Conservation (phyloP, 139 green algal genomes). For the Haematococcus lacustris region DNA sequence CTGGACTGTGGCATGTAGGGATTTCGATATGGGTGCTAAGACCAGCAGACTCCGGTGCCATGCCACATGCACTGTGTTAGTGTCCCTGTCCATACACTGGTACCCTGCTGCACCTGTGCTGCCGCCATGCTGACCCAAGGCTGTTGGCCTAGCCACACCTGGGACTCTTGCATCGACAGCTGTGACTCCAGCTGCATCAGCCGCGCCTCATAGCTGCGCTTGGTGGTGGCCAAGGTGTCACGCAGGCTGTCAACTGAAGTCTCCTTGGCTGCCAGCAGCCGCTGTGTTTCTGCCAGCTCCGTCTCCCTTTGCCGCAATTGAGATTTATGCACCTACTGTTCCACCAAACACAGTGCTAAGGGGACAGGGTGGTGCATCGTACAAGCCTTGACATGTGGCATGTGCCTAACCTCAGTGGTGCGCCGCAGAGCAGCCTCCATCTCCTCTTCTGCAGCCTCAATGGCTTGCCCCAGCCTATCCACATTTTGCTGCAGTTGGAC, state of each 20-base stretch:
- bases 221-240: slow-evolving; percentile 37
- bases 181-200: slow-evolving; percentile 25
- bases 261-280: slow-evolving; percentile 27
- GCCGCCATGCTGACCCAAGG: no score
- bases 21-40: no score
- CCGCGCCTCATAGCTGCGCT: slow-evolving; percentile 43
- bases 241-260: slow-evolving; percentile 37
- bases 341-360: no score
- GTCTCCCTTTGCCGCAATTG: slow-evolving; percentile 37
- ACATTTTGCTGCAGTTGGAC: no score
- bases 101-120: no score
- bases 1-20: no score
- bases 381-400: no score
- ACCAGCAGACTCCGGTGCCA: no score
- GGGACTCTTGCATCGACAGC: slow-evolving; percentile 26
- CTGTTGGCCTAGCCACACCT: no score
- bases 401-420: slow-evolving; percentile 38
- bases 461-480: slow-evolving; percentile 48
- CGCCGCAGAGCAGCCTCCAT: slow-evolving; percentile 47
- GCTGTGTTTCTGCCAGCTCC: slow-evolving; percentile 42
- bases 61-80: no score
- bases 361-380: no score
- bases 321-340: slow-evolving; percentile 24
- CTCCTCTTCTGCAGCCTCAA: slow-evolving; percentile 59
- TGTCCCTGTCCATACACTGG: no score